Conservation (phyloP, 441 rosid species). For the Capsella rubella region DNA sequence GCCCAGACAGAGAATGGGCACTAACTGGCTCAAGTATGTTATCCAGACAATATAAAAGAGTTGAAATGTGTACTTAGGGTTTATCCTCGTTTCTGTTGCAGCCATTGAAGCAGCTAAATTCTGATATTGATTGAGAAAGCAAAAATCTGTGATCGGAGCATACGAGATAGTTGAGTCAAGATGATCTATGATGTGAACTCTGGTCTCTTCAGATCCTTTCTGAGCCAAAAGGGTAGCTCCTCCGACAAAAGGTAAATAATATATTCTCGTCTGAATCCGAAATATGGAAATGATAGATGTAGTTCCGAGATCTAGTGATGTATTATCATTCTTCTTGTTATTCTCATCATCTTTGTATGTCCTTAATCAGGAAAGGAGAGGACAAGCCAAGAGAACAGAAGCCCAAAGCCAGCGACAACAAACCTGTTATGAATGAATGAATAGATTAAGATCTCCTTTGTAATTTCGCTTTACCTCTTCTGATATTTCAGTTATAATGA, state of each 20-base stretch:
- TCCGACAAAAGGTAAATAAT: conserved; percentile 77
- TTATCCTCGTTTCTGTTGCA: conserved; percentile 8
- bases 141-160: not conserved
- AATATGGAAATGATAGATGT: not conserved
- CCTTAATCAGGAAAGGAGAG: conserved; percentile 68
- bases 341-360: not conserved
- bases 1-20: conserved; percentile 11
- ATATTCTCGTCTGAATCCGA: conserved; percentile 13
- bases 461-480: not conserved
- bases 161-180: conserved; percentile 6
- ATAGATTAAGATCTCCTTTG: conserved; percentile 30
- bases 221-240: conserved; percentile 91
- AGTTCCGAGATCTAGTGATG: not conserved
- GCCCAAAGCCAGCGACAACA: conserved; percentile 92
- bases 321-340: not conserved
- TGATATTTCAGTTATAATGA: not conserved
- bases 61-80: conserved; percentile 20
- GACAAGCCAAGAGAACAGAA: conserved; percentile 95
- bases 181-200: conserved; percentile 99
- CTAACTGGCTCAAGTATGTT: not conserved
- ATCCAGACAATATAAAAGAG: conserved; percentile 19
- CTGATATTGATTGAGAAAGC: not conserved
- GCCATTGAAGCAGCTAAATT: not conserved
- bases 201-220: conserved; percentile 82
- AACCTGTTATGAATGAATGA: conserved; percentile 98